phyloP scores from a whole-genome alignment of 257 asterid species.

The Osmanthus fragrans region DNA sequence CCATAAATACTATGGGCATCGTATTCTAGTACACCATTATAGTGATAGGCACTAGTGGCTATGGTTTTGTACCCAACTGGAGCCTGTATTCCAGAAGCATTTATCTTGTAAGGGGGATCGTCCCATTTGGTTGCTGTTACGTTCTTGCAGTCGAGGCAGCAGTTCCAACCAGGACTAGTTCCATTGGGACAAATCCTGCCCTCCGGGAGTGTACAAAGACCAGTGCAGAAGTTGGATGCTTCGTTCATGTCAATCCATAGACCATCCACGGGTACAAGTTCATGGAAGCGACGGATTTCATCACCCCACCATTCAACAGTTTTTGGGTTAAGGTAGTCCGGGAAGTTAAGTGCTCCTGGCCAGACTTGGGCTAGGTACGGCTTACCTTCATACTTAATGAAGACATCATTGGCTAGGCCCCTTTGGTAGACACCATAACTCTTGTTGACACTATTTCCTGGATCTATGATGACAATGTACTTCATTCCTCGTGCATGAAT shows the following conservation, averaged over 20 bases:
- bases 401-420: conserved; percentile 73
- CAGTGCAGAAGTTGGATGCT: conserved; percentile 77
- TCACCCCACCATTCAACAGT: conserved; percentile 91
- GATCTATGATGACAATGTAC: conserved; percentile 81
- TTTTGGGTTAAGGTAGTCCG: conserved; percentile 85
- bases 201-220: conserved; percentile 75
- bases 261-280: conserved; percentile 88
- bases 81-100: conserved; percentile 74
- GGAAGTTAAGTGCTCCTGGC: conserved; percentile 97
- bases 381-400: conserved; percentile 74
- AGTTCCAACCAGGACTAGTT: conserved; percentile 86
- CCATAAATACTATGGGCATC: conserved; percentile 94
- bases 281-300: conserved; percentile 74
- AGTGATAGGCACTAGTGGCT: conserved; percentile 79
- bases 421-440: conserved; percentile 73
- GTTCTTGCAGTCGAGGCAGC: conserved; percentile 90
- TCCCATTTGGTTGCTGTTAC: conserved; percentile 81
- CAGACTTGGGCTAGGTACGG: conserved; percentile 90
- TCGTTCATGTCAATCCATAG: conserved; percentile 98
- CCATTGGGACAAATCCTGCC: conserved; percentile 71
- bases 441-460: conserved; percentile 78
- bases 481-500: conserved; percentile 91
- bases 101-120: conserved; percentile 93
- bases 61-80: conserved; percentile 85
- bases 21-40: conserved; percentile 80